Base-by-base conservation (phyloP, 1,284 basidiomycete species). In the Ustilago curta region DNA sequence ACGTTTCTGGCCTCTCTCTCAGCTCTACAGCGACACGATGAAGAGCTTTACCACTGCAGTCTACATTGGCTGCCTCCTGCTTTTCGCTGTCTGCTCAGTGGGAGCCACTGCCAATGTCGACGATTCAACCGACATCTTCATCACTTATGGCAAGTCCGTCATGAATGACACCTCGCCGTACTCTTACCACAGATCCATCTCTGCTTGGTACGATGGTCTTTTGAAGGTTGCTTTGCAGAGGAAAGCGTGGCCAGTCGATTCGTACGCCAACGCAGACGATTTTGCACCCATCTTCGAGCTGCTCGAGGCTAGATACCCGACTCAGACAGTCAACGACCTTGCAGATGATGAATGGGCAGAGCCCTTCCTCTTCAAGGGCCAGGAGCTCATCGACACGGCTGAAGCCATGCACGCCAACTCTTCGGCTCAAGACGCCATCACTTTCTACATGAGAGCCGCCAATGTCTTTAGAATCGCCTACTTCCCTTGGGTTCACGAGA, bases 341-440 rank as follows among this genome's bases (percentile, higher is more conserved):
- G 58, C 53, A 14, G 72, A 75, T 18, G 66, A 75, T 23, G 32
- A 66, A 14, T 75, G 72, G 72, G 66, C 72, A n/a, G 56, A 63
- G 19, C 43, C 59, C 1, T 70, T 75, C 47, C 31, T 70, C 25
- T 49, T 39, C 12, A 59, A 59, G 18, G 72, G 57, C 32, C 40
- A 70, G 12, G 51, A 62, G 32, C 55, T 75, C 18, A 14, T 37
- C 27, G 19, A 62, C 12, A 21, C 18, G 8, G 67, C 72, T 1
- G 56, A 70, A 5, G 40, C 35, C 8, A 39, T 61, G 14, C 35
- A 25, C 31, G 29, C 35, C 2, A 45, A 49, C n/a, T 35, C 21
- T 2, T 16, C 43, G 14, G 18, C 35, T 12, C 31, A 63, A n/a
- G 49, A 59, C 11, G 67, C 67, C 16, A 64, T 57, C 44, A 32